Base-by-base conservation (phyloP, 2,329 filamentous ascomycete species). In the Colletotrichum falcatum region DNA sequence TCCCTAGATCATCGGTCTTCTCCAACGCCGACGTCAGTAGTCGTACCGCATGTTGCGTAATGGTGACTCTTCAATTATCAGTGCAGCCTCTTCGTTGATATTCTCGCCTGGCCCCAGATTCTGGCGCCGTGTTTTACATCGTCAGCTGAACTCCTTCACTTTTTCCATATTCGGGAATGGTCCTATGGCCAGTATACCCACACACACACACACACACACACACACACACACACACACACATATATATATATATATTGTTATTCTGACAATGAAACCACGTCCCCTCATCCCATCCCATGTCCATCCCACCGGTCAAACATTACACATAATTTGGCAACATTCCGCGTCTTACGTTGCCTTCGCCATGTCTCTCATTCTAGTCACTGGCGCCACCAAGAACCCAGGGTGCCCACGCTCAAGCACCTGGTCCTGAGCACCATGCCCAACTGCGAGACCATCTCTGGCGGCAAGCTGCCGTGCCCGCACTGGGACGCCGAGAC, bases 341-440 rank as follows among this genome's bases (percentile, higher is more conserved):
- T 11, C 8, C 20, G 5, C 20, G 1, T n/a, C 8, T 44, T 44
- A 4, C 42, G 18, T n/a, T 11, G 20, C 8, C 42, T 44, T 44
- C 5, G 2, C 14, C 8, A 44, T 44, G 42, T 44, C 42, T n/a
- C 18, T 44, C 42, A 44, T 44, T n/a, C 20, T 44, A n/a, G 42
- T 44, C 42, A n/a, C 44, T 5, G 44, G n/a, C n/a, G 44, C 44
- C 4, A 23, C 44, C 8, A n/a, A 3, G n/a, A n/a, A 46, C 20
- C 7, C 42, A 44, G 42, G 44, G 44, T 77, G 0, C 18, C 73
- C 0, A 79, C 81, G 0, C 77, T 86, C 1, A 75, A 83, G 64
- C 82, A 85, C 70, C 85, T 81, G 73, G 77, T 85, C 64, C 85
- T 83, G 82, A 83, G 80, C 9, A 85, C 83, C 0, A 76, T 83